Base-by-base conservation (phyloP, 257 asterid genomes). In the Anisodus acutangulus region DNA sequence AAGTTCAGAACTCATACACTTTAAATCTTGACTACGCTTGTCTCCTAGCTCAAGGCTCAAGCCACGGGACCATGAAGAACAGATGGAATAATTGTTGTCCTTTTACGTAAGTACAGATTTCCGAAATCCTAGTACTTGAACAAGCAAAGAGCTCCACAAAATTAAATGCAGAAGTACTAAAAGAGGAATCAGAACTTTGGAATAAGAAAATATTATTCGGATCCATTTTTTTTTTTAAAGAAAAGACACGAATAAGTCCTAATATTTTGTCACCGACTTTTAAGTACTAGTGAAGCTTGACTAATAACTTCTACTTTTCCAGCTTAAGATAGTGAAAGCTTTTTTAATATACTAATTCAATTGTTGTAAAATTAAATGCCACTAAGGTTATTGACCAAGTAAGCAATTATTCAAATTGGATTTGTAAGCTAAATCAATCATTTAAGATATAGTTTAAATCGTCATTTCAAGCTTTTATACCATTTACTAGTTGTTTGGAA, bases 161-260 rank as follows among this genome's bases (percentile, higher is more conserved):
- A 53, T 78, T 13, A 78, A 4, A 76, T 51, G 26, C 64, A 26
- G 13, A 53, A 53, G 0, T 76, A 1, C 31, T 53, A 26, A n/a
- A 58, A 54, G 59, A 31, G 1, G 63, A 58, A 76, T 76, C 63
- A 51, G 12, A 76, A 51, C 43, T 76, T 13, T 22, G 43, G 47
- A 26, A 49, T 22, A 1, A 22, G 26, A 9, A 16, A 43, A n/a
- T 74, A 7, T 68, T 76, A 22, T 26, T 31, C 10, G 31, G 8
- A 78, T 78, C 9, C 49, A n/a, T 78, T 13, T 51, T 45, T 76
- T 13, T 51, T 45, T 76, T 74, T 8, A 12, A 3, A 15, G 82
- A 31, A 78, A 49, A 74, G 43, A 49, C 6, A 72, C 41, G 63
- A 74, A 49, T 76, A 76, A 76, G 62, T 76, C 63, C 12, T 76